phyloP scores from a whole-genome alignment of 345 rosid species.

The Gynandropsis gynandra region DNA sequence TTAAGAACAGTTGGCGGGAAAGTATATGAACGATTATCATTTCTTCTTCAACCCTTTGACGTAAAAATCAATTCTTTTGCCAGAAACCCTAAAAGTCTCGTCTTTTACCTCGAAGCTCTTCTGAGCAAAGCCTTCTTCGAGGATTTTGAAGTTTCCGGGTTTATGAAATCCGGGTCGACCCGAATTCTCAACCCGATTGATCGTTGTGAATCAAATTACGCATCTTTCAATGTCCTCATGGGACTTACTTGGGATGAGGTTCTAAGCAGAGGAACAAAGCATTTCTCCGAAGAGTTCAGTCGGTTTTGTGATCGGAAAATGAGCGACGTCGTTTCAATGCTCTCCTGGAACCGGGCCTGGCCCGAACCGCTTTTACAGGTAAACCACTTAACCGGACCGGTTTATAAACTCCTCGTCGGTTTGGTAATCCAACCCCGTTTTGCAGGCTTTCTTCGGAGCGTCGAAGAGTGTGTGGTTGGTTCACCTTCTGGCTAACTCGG shows the following conservation, averaged over 20 bases:
- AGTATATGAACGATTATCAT: conserved; percentile 49
- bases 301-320: conserved; percentile 81
- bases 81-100: conserved; percentile 48
- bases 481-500: conserved; percentile 85
- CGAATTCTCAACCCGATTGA: conserved; percentile 68
- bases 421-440: not conserved
- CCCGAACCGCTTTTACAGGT: conserved; percentile 75
- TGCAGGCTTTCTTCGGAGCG: conserved; percentile 77
- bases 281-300: conserved; percentile 88
- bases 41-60: conserved; percentile 68
- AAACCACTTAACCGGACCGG: conserved; percentile 8
- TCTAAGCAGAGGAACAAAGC: conserved; percentile 67
- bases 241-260: conserved; percentile 87
- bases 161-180: conserved; percentile 44
- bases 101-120: conserved; percentile 62
- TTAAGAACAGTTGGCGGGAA: conserved; percentile 53
- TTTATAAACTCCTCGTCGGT: not conserved
- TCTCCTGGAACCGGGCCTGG: conserved; percentile 86
- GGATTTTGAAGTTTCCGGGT: conserved; percentile 78
- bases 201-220: conserved; percentile 58
- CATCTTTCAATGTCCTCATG: conserved; percentile 45
- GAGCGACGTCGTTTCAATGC: conserved; percentile 78
- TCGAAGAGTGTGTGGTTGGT: conserved; percentile 84
- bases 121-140: conserved; percentile 71
- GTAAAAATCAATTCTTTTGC: conserved; percentile 46